Conservation (phyloP, 768 basidiomycete genomes). For the Stropharia rugosoannulata region DNA sequence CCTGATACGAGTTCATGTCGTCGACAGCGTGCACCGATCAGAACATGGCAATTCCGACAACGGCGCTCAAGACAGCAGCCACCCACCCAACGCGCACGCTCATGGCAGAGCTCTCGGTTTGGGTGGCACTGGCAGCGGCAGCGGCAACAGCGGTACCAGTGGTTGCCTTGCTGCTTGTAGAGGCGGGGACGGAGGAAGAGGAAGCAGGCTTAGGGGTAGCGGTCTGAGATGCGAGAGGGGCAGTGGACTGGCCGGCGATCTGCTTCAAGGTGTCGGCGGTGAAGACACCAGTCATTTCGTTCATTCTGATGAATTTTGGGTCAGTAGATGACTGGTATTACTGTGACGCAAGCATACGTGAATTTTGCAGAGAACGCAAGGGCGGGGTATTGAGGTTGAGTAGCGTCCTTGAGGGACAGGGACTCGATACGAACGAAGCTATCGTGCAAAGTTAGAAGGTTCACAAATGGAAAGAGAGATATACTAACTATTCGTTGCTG, state of each 20-base stretch:
- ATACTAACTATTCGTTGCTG: slow-evolving; percentile 51
- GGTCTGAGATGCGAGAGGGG: slow-evolving; percentile 45
- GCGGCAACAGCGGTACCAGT: slow-evolving; percentile 16
- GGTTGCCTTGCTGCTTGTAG: slow-evolving; percentile 16
- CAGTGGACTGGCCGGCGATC: slow-evolving; percentile 61
- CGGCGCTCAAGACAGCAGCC: slow-evolving; percentile 31
- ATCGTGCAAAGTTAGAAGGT: slow-evolving; percentile 3
- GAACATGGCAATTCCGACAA: slow-evolving; percentile 37
- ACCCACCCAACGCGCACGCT: slow-evolving; percentile 28
- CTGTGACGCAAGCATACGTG: slow-evolving; percentile 43
- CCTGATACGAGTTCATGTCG: background rate
- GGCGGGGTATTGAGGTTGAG: slow-evolving; percentile 51
- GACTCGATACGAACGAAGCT: slow-evolving; percentile 85
- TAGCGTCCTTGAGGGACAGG: slow-evolving; percentile 46
- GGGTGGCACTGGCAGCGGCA: slow-evolving; percentile 15
- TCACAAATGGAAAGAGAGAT: background rate
- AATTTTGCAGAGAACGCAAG: slow-evolving; percentile 82
- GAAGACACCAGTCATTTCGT: slow-evolving; percentile 74
- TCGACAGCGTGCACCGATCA: slow-evolving; percentile 18
- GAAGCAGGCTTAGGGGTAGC: slow-evolving; percentile 16
- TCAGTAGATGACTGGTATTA: background rate
- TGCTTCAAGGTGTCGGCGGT: slow-evolving; percentile 50
- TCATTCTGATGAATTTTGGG: slow-evolving; percentile 42
- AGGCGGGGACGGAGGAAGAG: background rate
- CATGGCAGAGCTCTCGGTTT: slow-evolving; percentile 21